Base-by-base conservation (phyloP, 306 rosid species). In the Heteromeles arbutifolia region DNA sequence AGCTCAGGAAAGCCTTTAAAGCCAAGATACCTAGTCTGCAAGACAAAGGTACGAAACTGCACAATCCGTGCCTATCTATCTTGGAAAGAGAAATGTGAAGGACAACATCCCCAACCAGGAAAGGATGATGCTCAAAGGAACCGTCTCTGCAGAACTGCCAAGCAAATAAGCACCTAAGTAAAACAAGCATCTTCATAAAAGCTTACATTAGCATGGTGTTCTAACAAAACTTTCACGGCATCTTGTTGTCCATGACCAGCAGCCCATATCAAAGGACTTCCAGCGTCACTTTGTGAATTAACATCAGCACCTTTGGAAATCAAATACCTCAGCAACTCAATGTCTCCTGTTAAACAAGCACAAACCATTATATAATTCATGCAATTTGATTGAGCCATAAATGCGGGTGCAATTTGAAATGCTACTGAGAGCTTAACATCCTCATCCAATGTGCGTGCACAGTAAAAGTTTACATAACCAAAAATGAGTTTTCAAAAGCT, bases 231-330 rank as follows among this genome's bases (percentile, higher is more conserved):
- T 65, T 83, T 85, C 74, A 89, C 89, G n/a, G 99, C 87, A 32
- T 86, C 93, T 77, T 79, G 83, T 77, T 96, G 99, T 82, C 80
- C 93, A 82, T 88, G 97, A 71, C 97, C 99, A 54, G 98, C 98
- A 69, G 99, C 99, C 98, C 98, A 92, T 70, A 92, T 86, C 81
- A 96, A 80, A 61, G 99, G 99, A 48, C 96, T 80, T 32, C 98
- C 98, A 12, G 93, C 80, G 22, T 96, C 99, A 78, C 98, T 90
- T 76, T 96, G 93, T 69, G 94, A 82, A 67, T 96, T 86, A 22
- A 89, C 90, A 85, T 85, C 87, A 22, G 85, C 73, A 78, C 86
- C 97, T 85, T 74, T 89, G 75, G 93, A 88, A 77, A 96, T 92
- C 76, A 96, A 84, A 85, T 83, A 53, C 76, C 85, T 84, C 65